These are phyloP conservation scores for Dacryopinax spathularia DNA, from an alignment of 768 basidiomycete species.

Conservation along the genomic window DNA sequence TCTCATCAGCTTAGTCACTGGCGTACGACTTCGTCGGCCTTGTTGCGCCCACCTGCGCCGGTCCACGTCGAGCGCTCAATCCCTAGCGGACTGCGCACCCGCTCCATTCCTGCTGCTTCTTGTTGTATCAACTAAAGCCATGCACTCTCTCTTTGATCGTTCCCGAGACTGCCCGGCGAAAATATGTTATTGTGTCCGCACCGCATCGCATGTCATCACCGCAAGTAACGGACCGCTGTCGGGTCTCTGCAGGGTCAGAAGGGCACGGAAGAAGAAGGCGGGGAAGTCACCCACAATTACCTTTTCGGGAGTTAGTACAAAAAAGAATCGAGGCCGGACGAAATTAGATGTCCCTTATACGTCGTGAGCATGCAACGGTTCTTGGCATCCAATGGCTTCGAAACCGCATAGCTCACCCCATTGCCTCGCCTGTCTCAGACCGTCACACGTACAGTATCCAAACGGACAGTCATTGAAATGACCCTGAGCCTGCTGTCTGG, in stretches of 20 bases:
- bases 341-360: no score
- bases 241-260: slow-evolving; percentile 4
- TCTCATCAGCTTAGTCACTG: neutral
- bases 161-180: neutral
- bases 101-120: neutral
- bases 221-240: neutral
- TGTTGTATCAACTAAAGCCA: neutral
- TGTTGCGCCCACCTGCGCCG: neutral
- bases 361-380: no score
- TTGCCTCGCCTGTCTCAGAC: no score
- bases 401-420: no score
- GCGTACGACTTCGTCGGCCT: neutral
- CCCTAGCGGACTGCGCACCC: neutral
- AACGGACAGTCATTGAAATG: no score
- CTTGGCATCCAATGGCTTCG: no score
- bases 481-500: no score
- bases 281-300: neutral
- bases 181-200: neutral
- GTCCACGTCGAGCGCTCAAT: neutral
- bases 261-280: neutral
- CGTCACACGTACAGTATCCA: no score
- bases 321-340: no score
- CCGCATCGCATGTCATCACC: neutral
- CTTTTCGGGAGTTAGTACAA: neutral
- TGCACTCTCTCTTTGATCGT: neutral